Conservation (phyloP, 345 rosid species). For the Stellera chamaejasme region DNA sequence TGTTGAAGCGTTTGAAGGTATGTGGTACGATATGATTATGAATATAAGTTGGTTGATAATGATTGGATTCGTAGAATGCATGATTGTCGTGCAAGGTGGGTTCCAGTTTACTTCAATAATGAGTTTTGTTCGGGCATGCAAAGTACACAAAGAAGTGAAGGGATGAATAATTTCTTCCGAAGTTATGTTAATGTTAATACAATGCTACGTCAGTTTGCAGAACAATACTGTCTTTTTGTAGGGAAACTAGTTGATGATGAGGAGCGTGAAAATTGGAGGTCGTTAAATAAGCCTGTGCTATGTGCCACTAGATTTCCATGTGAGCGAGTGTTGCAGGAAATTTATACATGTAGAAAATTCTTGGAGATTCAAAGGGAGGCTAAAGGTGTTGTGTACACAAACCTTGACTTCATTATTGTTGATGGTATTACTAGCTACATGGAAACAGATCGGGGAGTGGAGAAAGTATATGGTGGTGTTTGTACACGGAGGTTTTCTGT, state of each 20-base stretch:
- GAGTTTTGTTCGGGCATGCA: neutral
- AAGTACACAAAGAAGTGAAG: too few species aligned
- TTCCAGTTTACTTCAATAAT: neutral
- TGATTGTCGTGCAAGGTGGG: neutral
- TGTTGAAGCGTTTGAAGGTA: too few species aligned
- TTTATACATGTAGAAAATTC: neutral
- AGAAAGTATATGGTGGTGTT: neutral
- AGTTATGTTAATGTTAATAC: neutral
- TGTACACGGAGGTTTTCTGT: too few species aligned
- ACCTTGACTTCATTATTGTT: neutral
- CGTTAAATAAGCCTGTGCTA: too few species aligned
- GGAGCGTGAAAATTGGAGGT: too few species aligned
- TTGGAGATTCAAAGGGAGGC: neutral
- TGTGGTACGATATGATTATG: neutral
- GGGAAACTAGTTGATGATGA: neutral
- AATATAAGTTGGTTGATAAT: neutral
- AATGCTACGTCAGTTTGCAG: neutral
- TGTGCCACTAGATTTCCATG: too few species aligned
- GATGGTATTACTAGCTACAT: neutral
- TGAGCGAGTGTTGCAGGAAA: too few species aligned
- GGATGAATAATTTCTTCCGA: neutral
- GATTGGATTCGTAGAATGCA: neutral
- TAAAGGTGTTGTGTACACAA: neutral
- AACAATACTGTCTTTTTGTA: neutral
- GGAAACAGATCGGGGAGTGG: neutral